phyloP scores from a whole-genome alignment of 2,329 filamentous ascomycete species.

The Aspergillus luchuensis region DNA sequence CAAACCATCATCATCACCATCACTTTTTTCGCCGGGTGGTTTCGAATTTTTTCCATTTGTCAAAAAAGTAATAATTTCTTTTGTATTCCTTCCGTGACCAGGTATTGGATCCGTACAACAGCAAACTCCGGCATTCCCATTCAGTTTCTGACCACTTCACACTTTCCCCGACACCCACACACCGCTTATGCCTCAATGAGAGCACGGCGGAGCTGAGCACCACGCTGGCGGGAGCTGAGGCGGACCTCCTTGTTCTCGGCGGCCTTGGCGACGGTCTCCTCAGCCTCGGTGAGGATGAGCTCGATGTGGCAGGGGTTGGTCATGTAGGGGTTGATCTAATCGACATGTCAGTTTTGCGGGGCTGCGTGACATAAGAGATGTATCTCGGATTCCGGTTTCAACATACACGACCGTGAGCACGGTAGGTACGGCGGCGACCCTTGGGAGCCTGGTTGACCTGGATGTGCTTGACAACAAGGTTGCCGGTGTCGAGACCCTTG shows the following conservation, averaged over 20 bases:
- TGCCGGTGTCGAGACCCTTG: conserved; percentile 96
- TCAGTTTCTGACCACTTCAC: conserved; percentile 32
- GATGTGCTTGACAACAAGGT: conserved; percentile 99
- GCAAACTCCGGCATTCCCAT: conserved; percentile 43
- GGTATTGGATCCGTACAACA: conserved; percentile 36
- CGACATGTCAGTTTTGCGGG: not conserved
- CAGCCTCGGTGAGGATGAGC: conserved; percentile 96
- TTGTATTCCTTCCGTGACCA: conserved; percentile 34
- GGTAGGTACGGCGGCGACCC: conserved; percentile 98
- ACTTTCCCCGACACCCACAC: conserved; percentile 30
- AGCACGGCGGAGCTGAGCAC: conserved; percentile 62
- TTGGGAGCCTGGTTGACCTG: conserved; percentile 99
- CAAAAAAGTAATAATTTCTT: conserved; percentile 24
- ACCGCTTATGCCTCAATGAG: conserved; percentile 58
- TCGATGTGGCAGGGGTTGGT: conserved; percentile 99
- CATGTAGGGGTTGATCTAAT: conserved; percentile 99
- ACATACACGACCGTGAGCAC: conserved; percentile 99
- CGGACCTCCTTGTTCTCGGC: conserved; percentile 63
- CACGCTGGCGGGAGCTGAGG: conserved; percentile 91
- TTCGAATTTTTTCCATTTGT: conserved; percentile 21
- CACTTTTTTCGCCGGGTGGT: conserved; percentile 10
- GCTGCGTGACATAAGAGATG: not conserved
- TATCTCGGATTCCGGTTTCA: conserved; percentile 16
- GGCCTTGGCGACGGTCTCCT: conserved; percentile 94
- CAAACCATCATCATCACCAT: conserved; percentile 9